These are phyloP conservation scores for Fraxinus floribunda DNA, from an alignment of 305 asterid species.

Conservation along the genomic window DNA sequence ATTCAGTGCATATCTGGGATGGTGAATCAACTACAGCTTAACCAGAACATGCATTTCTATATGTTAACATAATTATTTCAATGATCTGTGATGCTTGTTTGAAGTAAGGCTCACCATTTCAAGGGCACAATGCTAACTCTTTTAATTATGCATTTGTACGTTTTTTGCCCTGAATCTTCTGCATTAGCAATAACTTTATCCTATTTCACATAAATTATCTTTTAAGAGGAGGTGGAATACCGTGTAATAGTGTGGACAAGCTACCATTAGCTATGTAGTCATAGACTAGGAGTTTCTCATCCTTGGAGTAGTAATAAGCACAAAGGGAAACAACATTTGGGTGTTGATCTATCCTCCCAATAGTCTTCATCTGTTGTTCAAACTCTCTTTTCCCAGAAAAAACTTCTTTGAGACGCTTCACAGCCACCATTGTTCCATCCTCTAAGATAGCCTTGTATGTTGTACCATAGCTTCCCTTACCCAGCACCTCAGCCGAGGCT, in stretches of 20 bases:
- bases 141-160: background rate
- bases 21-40: background rate
- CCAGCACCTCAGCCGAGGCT: constrained; percentile 85
- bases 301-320: constrained; percentile 75
- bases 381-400: constrained; percentile 56
- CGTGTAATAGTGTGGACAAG: constrained; percentile 59
- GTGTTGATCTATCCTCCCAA: constrained; percentile 50
- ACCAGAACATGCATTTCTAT: background rate
- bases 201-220: background rate
- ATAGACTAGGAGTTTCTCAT: constrained; percentile 67
- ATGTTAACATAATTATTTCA: background rate
- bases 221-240: constrained; percentile 28
- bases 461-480: constrained; percentile 75
- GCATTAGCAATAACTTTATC: background rate
- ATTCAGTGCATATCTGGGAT: background rate
- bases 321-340: constrained; percentile 59
- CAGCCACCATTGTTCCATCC: constrained; percentile 63
- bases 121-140: background rate
- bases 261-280: constrained; percentile 57
- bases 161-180: background rate
- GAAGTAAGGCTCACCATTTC: background rate
- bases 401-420: constrained; percentile 71
- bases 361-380: constrained; percentile 67
- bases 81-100: background rate
- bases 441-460: constrained; percentile 68